Percentiles rank a stretch among this genome's conserved stretches.
Evolutionary conservation across 1,284 basidiomycete species (phyloP).

Genomic region (Cutaneotrichosporon cavernicola): DNA sequence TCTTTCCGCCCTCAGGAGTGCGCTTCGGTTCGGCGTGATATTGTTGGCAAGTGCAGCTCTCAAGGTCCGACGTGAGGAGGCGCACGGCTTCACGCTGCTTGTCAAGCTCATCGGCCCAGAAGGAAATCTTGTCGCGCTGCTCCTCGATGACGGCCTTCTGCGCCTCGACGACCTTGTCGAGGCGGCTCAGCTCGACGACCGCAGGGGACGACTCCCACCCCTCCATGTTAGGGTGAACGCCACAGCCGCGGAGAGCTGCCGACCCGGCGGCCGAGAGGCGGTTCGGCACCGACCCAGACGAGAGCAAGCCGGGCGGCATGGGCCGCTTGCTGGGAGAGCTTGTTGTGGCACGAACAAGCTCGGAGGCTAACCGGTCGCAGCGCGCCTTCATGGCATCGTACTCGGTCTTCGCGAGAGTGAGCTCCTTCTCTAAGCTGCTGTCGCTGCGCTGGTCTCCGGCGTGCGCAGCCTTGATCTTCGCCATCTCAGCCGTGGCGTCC

Average conservation of each 20-base stretch:
- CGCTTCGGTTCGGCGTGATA: not conserved
- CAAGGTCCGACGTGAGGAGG: slow-evolving; percentile 31
- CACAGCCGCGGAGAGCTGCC: slow-evolving; percentile 13
- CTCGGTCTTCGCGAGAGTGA: slow-evolving; percentile 12
- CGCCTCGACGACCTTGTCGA: slow-evolving; percentile 49
- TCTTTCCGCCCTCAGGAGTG: not conserved
- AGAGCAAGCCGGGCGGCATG: slow-evolving; percentile 1
- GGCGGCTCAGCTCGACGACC: slow-evolving; percentile 39
- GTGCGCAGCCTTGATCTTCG: not conserved
- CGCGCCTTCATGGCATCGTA: slow-evolving; percentile 11
- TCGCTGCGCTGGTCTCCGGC: not conserved
- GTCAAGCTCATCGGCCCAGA: slow-evolving; percentile 49
- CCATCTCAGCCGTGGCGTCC: not conserved
- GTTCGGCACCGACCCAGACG: slow-evolving; percentile 15
- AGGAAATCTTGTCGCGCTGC: slow-evolving; percentile 46
- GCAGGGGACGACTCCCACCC: slow-evolving; percentile 23
- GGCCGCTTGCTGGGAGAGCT: not conserved
- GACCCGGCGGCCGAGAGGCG: slow-evolving; percentile 5
- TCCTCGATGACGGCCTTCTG: slow-evolving; percentile 48
- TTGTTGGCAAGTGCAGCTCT: not conserved
- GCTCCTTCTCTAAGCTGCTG: slow-evolving; percentile 10
- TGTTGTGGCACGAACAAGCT: slow-evolving; percentile 10
- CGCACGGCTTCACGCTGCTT: slow-evolving; percentile 48
- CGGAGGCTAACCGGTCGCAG: slow-evolving; percentile 18
- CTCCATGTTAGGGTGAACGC: slow-evolving; percentile 14